Conservation (phyloP, 1,284 basidiomycete species). For the Peniophora sp. region DNA sequence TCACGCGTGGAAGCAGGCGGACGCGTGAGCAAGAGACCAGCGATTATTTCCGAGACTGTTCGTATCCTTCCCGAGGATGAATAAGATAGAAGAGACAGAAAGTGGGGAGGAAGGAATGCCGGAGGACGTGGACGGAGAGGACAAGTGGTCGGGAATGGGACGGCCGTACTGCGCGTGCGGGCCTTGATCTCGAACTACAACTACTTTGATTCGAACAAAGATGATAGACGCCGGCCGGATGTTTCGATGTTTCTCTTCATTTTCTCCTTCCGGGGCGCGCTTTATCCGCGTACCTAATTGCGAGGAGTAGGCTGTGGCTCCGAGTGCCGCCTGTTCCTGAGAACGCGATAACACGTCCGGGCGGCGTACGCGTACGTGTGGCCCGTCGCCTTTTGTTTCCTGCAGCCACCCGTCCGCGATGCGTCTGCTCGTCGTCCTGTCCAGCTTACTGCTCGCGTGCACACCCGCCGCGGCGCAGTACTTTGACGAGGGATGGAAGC, state of each 20-base stretch:
- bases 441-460: constrained; percentile 25
- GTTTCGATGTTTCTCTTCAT: no score
- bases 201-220: not conserved
- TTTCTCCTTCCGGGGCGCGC: no score
- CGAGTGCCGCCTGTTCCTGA: no score
- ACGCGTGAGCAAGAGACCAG: no score
- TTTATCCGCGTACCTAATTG: no score
- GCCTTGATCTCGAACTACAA: not conserved
- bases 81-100: not conserved
- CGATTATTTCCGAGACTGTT: no score
- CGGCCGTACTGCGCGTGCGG: no score
- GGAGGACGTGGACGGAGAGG: not conserved
- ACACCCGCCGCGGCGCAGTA: constrained; percentile 49
- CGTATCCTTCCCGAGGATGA: not conserved
- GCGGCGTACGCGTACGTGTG: not conserved
- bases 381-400: not conserved
- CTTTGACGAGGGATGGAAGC: constrained; percentile 71
- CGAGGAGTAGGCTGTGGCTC: no score
- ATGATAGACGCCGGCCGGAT: no score
- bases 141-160: no score
- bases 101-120: not conserved
- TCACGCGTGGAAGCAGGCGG: no score
- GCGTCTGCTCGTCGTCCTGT: constrained; percentile 34
- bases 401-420: constrained; percentile 30
- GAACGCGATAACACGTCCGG: not conserved